Conservation (phyloP, 345 rosid genomes). For the Chamaenerion angustifolium region DNA sequence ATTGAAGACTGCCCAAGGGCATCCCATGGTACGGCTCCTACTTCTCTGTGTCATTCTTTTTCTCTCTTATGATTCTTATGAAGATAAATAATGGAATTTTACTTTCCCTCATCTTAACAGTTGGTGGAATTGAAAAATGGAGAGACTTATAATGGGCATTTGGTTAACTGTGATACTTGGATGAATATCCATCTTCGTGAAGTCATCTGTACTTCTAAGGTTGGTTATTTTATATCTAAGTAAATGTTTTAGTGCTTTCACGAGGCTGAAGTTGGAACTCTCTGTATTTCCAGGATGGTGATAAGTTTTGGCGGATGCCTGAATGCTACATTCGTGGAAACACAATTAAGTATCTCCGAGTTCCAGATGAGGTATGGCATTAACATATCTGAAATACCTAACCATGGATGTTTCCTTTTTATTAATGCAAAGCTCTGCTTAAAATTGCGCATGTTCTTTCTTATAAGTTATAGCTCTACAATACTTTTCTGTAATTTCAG, state of each 20-base stretch:
- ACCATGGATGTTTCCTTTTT: background rate
- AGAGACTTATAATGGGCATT: constrained; percentile 93
- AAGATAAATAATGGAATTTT: background rate
- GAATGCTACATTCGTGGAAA: constrained; percentile 99
- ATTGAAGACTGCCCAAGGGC: constrained; percentile 76
- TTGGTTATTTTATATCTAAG: constrained; percentile 2
- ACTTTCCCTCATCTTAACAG: constrained; percentile 17
- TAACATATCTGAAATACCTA: no score
- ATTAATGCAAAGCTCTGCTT: no score
- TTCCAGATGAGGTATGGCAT: constrained; percentile 83
- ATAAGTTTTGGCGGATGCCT: constrained; percentile 99
- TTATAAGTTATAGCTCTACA: no score
- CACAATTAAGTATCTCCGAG: constrained; percentile 94
- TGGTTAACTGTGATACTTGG: constrained; percentile 96
- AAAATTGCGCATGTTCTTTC: no score
- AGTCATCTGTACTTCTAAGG: constrained; percentile 98
- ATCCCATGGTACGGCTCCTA: constrained; percentile 45
- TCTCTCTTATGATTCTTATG: background rate
- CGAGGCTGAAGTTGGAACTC: background rate
- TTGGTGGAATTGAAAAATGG: constrained; percentile 95
- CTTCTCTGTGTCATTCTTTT: background rate
- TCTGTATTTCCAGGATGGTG: constrained; percentile 63
- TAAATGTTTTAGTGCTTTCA: constrained; percentile 1
- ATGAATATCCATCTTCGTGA: constrained; percentile 98
- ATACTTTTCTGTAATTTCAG: no score